Percentiles rank a stretch among this genome's conserved stretches.
These are phyloP conservation scores for Beverwykella pulmonaria DNA, from an alignment of 495 filamentous ascomycete species.

Conservation along the genomic window DNA sequence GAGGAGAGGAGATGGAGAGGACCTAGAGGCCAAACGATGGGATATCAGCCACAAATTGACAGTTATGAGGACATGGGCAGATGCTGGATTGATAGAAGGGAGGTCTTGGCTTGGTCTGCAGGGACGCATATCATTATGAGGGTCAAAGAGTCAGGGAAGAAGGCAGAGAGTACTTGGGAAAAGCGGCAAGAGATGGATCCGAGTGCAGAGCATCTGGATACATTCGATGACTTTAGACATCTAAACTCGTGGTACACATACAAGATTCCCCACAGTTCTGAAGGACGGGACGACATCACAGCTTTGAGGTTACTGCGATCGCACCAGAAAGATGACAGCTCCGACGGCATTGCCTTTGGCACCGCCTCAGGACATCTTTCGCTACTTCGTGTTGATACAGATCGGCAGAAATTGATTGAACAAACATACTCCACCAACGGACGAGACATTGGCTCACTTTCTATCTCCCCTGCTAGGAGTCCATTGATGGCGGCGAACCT, in stretches of 20 bases:
- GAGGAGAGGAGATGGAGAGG: constrained; percentile 39
- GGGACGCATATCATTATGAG: constrained; percentile 60
- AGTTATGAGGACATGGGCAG: constrained; percentile 58
- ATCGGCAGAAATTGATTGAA: constrained; percentile 17
- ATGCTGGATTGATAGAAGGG: constrained; percentile 57
- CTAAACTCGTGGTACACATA: constrained; percentile 54
- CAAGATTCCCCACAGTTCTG: constrained; percentile 53
- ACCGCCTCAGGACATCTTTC: constrained; percentile 52
- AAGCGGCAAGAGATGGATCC: background rate
- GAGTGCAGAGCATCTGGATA: constrained; percentile 20
- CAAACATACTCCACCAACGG: constrained; percentile 30
- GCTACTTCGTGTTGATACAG: constrained; percentile 35
- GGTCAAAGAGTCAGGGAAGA: constrained; percentile 39
- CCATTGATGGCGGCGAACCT: constrained; percentile 40
- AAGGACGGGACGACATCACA: constrained; percentile 67
- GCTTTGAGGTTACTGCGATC: constrained; percentile 57
- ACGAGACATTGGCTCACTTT: constrained; percentile 26
- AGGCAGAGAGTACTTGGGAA: constrained; percentile 6
- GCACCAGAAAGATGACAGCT: constrained; percentile 45
- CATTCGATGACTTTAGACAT: constrained; percentile 38
- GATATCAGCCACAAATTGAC: constrained; percentile 64
- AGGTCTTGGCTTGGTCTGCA: constrained; percentile 65
- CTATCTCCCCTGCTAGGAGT: constrained; percentile 28
- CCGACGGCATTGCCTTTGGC: constrained; percentile 50
- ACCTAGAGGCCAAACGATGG: constrained; percentile 61